phyloP scores from a whole-genome alignment of 2,329 filamentous ascomycete genomes.

The Hypoxylon sp. region DNA sequence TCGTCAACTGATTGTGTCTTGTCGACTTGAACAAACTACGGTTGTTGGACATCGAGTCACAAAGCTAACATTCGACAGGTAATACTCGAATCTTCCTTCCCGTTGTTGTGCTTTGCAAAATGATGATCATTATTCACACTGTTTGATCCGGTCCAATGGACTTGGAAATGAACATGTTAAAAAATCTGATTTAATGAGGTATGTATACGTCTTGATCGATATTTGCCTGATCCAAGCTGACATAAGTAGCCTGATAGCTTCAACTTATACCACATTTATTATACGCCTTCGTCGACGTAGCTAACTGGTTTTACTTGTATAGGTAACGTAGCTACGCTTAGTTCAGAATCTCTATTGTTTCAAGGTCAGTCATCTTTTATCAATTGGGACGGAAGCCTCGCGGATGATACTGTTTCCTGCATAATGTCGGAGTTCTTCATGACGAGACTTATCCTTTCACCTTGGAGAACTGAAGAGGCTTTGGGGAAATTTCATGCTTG shows the following conservation, averaged over 20 bases:
- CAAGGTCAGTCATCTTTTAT: constrained; percentile 31
- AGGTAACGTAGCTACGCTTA: constrained; percentile 41
- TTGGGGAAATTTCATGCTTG: constrained; percentile 43
- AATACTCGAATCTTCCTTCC: constrained; percentile 33
- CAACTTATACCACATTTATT: constrained; percentile 8
- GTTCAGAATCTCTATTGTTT: not conserved
- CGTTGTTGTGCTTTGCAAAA: constrained; percentile 34
- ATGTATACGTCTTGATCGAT: constrained; percentile 27
- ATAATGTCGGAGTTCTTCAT: constrained; percentile 68
- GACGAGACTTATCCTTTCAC: constrained; percentile 68
- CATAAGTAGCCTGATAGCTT: constrained; percentile 51
- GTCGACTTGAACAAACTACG: constrained; percentile 19
- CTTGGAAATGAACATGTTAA: constrained; percentile 56
- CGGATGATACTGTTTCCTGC: constrained; percentile 64
- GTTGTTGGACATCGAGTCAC: constrained; percentile 49
- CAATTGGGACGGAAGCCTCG: constrained; percentile 56
- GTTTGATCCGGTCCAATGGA: constrained; percentile 56
- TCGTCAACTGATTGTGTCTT: constrained; percentile 73
- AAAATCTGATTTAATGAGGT: constrained; percentile 60
- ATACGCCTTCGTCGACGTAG: constrained; percentile 22
- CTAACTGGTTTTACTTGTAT: constrained; percentile 32
- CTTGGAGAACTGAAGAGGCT: constrained; percentile 73
- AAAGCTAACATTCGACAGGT: constrained; percentile 50
- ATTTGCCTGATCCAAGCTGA: constrained; percentile 38
- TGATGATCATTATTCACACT: constrained; percentile 60